Evolutionary conservation across 2,329 filamentous ascomycete genomes (phyloP).

Genomic region (Ophiostoma pallidulum): DNA sequence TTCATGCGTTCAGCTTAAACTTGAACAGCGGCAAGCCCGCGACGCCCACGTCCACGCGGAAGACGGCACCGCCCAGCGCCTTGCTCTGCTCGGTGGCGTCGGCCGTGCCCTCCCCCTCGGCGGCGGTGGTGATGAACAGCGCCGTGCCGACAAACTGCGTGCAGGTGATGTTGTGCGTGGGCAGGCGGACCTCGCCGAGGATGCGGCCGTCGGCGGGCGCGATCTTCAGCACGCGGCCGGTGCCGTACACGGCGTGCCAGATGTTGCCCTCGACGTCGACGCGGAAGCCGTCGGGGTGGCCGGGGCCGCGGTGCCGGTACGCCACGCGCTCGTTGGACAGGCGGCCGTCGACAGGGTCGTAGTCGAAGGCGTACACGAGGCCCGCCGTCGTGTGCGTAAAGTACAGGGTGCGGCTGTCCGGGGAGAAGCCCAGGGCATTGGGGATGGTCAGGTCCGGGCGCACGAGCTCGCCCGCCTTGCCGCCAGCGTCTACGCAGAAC

Average conservation of each 20-base stretch:
- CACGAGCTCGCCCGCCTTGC: slow-evolving; percentile 49
- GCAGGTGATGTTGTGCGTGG: slow-evolving; percentile 73
- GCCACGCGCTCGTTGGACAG: slow-evolving; percentile 62
- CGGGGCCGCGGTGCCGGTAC: slow-evolving; percentile 57
- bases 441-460: slow-evolving; percentile 64
- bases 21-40: slow-evolving; percentile 53
- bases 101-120: slow-evolving; percentile 53
- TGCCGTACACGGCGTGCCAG: slow-evolving; percentile 83
- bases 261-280: slow-evolving; percentile 77
- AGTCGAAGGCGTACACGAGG: slow-evolving; percentile 68
- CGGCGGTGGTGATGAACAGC: slow-evolving; percentile 71
- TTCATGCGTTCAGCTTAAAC: slow-evolving; percentile 41
- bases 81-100: slow-evolving; percentile 54
- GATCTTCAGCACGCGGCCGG: slow-evolving; percentile 65
- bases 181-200: slow-evolving; percentile 64
- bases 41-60: slow-evolving; percentile 67
- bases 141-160: slow-evolving; percentile 66
- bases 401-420: slow-evolving; percentile 64
- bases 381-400: slow-evolving; percentile 68
- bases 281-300: slow-evolving; percentile 74
- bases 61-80: slow-evolving; percentile 60
- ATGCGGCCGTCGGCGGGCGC: slow-evolving; percentile 54
- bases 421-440: slow-evolving; percentile 76
- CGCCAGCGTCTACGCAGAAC: slow-evolving; percentile 55
- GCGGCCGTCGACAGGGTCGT: slow-evolving; percentile 51